These are phyloP conservation scores for Neurospora sp. DNA, from an alignment of 495 filamentous ascomycete species.

Conservation along the genomic window DNA sequence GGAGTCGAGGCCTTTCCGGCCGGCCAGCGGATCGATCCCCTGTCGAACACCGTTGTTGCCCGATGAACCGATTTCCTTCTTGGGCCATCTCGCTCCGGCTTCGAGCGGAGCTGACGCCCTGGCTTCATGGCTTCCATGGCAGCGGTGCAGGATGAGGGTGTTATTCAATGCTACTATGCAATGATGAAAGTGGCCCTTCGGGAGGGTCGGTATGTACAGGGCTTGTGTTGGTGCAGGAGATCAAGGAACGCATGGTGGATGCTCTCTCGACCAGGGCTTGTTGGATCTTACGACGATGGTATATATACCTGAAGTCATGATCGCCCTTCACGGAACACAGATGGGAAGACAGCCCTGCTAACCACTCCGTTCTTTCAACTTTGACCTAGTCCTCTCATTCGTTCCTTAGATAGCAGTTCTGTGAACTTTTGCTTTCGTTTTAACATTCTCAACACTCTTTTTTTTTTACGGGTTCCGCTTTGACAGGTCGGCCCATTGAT, in stretches of 20 bases:
- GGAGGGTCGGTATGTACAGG: not conserved
- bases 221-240: not conserved
- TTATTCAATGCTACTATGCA: not conserved
- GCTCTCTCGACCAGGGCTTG: not conserved
- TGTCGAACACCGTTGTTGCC: not conserved
- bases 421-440: conserved; percentile 33
- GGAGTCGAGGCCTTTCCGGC: not conserved
- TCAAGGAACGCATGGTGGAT: conserved; percentile 3
- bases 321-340: not conserved
- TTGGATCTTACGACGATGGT: not conserved
- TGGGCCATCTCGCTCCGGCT: conserved; percentile 22
- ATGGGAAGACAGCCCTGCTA: not conserved
- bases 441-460: conserved; percentile 24
- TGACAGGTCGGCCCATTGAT: conserved; percentile 28
- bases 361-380: not conserved
- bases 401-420: conserved; percentile 29
- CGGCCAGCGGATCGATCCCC: conserved; percentile 1
- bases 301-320: conserved; percentile 16
- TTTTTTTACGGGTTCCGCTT: conserved; percentile 15
- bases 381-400: conserved; percentile 11
- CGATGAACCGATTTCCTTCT: conserved; percentile 4
- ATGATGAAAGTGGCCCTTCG: not conserved
- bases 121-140: conserved; percentile 6
- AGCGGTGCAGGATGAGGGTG: conserved; percentile 5
- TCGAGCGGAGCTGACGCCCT: conserved; percentile 12